These are phyloP conservation scores for Eutreptiella sp. DNA, from an alignment of 208 protist genomes.

Conservation along the genomic window DNA sequence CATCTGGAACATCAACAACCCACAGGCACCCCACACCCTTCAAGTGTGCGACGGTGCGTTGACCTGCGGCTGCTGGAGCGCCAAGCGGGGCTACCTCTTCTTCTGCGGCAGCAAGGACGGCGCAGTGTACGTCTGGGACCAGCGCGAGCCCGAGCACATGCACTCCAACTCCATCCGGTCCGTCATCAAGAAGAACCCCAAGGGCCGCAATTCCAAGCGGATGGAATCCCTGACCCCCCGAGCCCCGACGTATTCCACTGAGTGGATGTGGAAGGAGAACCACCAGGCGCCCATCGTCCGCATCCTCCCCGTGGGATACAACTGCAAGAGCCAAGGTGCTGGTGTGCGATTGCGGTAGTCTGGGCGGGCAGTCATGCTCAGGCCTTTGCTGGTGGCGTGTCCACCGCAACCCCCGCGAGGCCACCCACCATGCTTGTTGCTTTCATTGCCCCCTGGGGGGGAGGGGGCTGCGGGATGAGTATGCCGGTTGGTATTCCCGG, in stretches of 20 bases:
- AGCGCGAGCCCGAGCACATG: constrained; percentile 59
- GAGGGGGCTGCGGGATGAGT: no score
- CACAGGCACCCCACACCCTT: constrained; percentile 49
- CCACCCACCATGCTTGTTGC: no score
- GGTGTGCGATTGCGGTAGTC: no score
- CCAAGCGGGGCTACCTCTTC: constrained; percentile 48
- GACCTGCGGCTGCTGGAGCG: constrained; percentile 53
- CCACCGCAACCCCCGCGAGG: no score
- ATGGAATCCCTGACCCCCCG: constrained; percentile 44
- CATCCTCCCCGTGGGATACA: constrained; percentile 57
- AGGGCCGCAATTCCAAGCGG: constrained; percentile 44
- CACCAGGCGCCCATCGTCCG: constrained; percentile 50
- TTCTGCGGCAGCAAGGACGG: constrained; percentile 64
- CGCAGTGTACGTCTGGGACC: constrained; percentile 59
- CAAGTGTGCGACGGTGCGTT: constrained; percentile 50
- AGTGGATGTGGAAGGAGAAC: constrained; percentile 53
- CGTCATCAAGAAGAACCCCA: no score
- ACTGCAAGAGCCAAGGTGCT: no score
- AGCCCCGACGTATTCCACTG: constrained; percentile 61
- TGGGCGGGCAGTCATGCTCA: no score
- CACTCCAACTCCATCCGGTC: no score
- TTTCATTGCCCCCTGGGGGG: no score
- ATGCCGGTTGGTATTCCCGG: no score
- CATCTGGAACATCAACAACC: constrained; percentile 62
- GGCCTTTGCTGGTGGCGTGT: no score